Conservation (phyloP, 495 filamentous ascomycete genomes). For the Penicillium nucicola region DNA sequence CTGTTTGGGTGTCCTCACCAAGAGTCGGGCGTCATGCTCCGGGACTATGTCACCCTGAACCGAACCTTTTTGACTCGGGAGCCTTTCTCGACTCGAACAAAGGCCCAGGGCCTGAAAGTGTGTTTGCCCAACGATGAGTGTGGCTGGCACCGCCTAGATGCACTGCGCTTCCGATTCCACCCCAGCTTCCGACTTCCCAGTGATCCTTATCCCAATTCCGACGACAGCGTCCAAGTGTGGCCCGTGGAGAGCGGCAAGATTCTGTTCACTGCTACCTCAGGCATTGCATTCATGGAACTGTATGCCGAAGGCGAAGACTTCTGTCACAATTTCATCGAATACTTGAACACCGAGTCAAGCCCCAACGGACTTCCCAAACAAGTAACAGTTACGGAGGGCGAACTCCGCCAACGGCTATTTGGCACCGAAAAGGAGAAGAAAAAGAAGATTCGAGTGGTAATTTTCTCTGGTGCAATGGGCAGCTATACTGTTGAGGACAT, state of each 20-base stretch:
- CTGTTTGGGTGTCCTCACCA: slow-evolving; percentile 85
- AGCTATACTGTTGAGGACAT: slow-evolving; percentile 73
- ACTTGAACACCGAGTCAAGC: slow-evolving; percentile 57
- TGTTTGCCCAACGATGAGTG: slow-evolving; percentile 76
- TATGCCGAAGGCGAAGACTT: slow-evolving; percentile 70
- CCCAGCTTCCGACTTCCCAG: slow-evolving; percentile 84
- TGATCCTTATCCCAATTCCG: slow-evolving; percentile 61
- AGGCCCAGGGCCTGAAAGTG: slow-evolving; percentile 69
- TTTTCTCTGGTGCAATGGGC: slow-evolving; percentile 73
- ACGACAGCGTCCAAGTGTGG: slow-evolving; percentile 85
- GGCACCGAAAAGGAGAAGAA: slow-evolving; percentile 66
- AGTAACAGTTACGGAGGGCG: slow-evolving; percentile 67
- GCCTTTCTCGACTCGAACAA: slow-evolving; percentile 79
- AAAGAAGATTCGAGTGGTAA: slow-evolving; percentile 62
- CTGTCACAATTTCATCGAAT: slow-evolving; percentile 79
- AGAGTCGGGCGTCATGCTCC: slow-evolving; percentile 81
- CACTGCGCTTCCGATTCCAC: slow-evolving; percentile 82
- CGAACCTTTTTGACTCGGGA: slow-evolving; percentile 77
- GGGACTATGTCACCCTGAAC: slow-evolving; percentile 79
- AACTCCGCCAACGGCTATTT: slow-evolving; percentile 64
- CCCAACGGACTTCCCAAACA: slow-evolving; percentile 63
- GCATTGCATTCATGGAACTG: slow-evolving; percentile 79
- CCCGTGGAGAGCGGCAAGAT: slow-evolving; percentile 78
- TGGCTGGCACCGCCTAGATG: slow-evolving; percentile 84
- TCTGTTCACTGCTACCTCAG: slow-evolving; percentile 74